Conservation (phyloP, 768 basidiomycete genomes). For the Xerocomellus amylosporus region DNA sequence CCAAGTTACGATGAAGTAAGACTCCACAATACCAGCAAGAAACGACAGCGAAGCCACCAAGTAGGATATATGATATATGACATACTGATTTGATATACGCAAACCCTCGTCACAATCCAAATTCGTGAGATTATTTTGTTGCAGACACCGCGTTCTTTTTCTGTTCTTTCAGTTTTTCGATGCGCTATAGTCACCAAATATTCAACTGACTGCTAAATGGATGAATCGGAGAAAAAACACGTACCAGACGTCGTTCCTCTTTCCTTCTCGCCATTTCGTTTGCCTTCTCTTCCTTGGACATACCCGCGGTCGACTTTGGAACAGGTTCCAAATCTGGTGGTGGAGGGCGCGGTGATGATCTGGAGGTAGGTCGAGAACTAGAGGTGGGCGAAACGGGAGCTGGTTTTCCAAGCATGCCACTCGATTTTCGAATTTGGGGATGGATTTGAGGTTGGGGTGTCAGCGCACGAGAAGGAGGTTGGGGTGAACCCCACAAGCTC, state of each 20-base stretch:
- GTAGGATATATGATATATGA: not conserved
- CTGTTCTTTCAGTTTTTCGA: constrained; percentile 78
- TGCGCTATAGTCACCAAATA: constrained; percentile 45
- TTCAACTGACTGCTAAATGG: not conserved
- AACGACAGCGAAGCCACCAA: too few relatives aligned
- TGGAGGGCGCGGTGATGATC: constrained; percentile 21
- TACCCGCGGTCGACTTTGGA: constrained; percentile 37
- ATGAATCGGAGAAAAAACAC: constrained; percentile 17
- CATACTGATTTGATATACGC: not conserved
- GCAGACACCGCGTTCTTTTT: constrained; percentile 49
- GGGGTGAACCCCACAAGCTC: constrained; percentile 18
- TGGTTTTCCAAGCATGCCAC: not conserved
- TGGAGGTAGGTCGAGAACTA: constrained; percentile 24
- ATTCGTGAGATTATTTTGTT: not conserved
- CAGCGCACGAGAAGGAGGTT: constrained; percentile 13
- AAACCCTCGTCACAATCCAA: not conserved
- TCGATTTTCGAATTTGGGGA: constrained; percentile 4
- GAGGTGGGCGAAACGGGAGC: constrained; percentile 10
- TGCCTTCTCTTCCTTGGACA: constrained; percentile 90
- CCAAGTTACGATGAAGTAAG: too few relatives aligned
- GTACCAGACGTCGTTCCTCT: constrained; percentile 87
- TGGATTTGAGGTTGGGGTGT: constrained; percentile 20
- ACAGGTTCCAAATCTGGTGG: constrained; percentile 12
- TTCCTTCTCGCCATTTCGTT: constrained; percentile 89
- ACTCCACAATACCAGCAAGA: not conserved